A percentile compares a stretch with the other conserved stretches of the same genome.
phyloP scores from a whole-genome alignment of 108 stramenopile species.

The Cyclostephanos tholiformis region DNA sequence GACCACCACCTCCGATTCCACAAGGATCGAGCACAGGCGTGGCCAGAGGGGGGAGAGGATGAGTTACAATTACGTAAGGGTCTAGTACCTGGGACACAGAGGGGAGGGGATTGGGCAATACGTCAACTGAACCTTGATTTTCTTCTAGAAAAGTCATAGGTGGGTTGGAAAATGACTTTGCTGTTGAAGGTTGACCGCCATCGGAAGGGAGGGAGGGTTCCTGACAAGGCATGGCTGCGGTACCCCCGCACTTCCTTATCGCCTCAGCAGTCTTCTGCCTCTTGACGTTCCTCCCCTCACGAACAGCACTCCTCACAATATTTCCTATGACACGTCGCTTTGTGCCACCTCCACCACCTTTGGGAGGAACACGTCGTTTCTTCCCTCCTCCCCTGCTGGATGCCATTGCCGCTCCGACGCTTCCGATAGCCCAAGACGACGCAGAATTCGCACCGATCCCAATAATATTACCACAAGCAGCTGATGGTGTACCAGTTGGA shows the following conservation, averaged over 20 bases:
- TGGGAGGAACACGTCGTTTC: constrained; percentile 1
- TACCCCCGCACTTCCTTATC: constrained; percentile 13
- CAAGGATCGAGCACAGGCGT: constrained; percentile 6
- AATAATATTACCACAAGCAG: not conserved
- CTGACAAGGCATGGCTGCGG: constrained; percentile 17
- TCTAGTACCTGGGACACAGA: constrained; percentile 68
- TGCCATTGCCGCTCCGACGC: constrained; percentile 11
- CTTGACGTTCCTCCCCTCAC: constrained; percentile 61
- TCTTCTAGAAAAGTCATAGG: not conserved
- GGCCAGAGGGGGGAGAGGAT: constrained; percentile 7
- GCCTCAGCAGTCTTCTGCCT: constrained; percentile 57
- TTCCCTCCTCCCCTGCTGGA: not conserved
- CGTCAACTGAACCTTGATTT: not conserved
- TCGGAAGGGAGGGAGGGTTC: not conserved
- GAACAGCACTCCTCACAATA: constrained; percentile 66
- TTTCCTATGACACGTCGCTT: constrained; percentile 82
- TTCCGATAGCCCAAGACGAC: constrained; percentile 16
- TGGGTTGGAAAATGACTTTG: constrained; percentile 11
- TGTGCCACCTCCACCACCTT: constrained; percentile 48
- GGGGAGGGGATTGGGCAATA: constrained; percentile 56
- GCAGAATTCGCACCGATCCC: constrained; percentile 17
- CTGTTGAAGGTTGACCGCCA: not conserved
- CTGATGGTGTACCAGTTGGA: constrained; percentile 1
- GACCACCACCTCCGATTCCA: constrained; percentile 1
- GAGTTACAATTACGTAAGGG: constrained; percentile 56